Percentiles rank a stretch among this genome's conserved stretches.
These are phyloP conservation scores for Bruguiera gymnorhiza DNA, from an alignment of 345 rosid species.

Conservation along the genomic window DNA sequence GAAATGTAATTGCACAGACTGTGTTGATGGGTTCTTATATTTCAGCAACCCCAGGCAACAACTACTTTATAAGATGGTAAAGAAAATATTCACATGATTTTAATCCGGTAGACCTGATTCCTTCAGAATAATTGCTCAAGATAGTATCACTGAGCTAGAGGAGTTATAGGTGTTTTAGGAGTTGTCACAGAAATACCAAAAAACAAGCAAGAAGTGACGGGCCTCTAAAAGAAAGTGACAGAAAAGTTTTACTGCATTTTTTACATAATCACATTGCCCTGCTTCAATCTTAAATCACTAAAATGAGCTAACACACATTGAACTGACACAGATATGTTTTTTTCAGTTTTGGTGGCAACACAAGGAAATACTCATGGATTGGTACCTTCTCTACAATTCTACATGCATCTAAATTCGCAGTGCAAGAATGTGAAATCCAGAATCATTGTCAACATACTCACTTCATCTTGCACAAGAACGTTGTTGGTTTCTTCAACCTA, in stretches of 20 bases:
- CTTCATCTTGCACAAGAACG: slow-evolving; percentile 97
- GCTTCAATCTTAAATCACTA: not conserved
- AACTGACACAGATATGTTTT: not conserved
- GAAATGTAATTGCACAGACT: too few species aligned
- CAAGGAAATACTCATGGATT: not conserved
- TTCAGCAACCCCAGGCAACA: too few species aligned
- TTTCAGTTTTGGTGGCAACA: not conserved
- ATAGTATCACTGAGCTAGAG: not conserved
- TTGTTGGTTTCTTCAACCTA: slow-evolving; percentile 97
- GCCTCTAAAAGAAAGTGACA: too few species aligned
- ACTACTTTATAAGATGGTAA: too few species aligned
- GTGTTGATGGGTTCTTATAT: too few species aligned
- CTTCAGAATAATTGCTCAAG: not conserved
- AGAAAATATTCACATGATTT: too few species aligned
- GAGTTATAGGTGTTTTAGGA: not conserved
- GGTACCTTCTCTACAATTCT: not conserved
- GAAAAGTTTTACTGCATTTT: too few species aligned
- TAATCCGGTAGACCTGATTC: too few species aligned
- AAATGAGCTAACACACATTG: not conserved
- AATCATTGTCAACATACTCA: slow-evolving; percentile 40
- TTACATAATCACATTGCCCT: too few species aligned
- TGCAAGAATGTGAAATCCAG: too few species aligned
- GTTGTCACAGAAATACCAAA: not conserved
- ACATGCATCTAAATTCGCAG: not conserved
- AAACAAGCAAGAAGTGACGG: too few species aligned